Base-by-base conservation (phyloP, 179 eudicot genomes). In the Silene coronaria region DNA sequence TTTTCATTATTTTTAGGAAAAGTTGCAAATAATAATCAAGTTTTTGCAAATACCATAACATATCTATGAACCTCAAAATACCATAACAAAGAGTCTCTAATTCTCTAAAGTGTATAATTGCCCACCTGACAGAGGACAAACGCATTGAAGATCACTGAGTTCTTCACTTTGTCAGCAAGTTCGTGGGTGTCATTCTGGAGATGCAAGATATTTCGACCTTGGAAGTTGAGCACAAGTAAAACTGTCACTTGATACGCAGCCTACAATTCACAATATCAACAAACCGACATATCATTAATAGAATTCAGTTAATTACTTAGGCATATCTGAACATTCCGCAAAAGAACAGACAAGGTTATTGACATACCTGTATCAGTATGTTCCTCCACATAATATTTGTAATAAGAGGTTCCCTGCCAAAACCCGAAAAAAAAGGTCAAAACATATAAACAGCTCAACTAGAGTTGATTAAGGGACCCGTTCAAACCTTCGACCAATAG, bases 371-470 rank as follows among this genome's bases (percentile, higher is more conserved):
- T 28, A 89, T 79, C 28, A 91, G 45, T 45, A 91, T 77, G 81
- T 93, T 93, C 82, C 98, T 89, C 98, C 98, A 91, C 98, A 93
- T 93, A 73, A 93, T 87, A 82, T 93, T 93, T 60, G 98, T 93
- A 19, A 93, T 85, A 27, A 93, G 91, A 78, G 97, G 98, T 78
- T 91, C 95, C 88, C 98, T 93, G 80, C 74, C 61, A 69, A 67
- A 26, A 38, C 13, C 3, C 21, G 62, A 22, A 28, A 17, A 55
- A 19, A 30, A 30, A 28, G 28, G 60, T 28, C 16, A 32, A 71
- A 36, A 70, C 45, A 11, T 32, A 60, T 27, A 34, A 42, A 1
- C 36, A 75, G 32, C 12, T 23, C 13, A 70, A 34, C 9, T 60
- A 14, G 38, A 71, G 34, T 45, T 57, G 12, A 21, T 76, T 53